Percentiles rank a stretch among this genome's conserved stretches.
These are phyloP conservation scores for Boletus rufocinnamomeus DNA, from an alignment of 768 basidiomycete species.

Conservation along the genomic window DNA sequence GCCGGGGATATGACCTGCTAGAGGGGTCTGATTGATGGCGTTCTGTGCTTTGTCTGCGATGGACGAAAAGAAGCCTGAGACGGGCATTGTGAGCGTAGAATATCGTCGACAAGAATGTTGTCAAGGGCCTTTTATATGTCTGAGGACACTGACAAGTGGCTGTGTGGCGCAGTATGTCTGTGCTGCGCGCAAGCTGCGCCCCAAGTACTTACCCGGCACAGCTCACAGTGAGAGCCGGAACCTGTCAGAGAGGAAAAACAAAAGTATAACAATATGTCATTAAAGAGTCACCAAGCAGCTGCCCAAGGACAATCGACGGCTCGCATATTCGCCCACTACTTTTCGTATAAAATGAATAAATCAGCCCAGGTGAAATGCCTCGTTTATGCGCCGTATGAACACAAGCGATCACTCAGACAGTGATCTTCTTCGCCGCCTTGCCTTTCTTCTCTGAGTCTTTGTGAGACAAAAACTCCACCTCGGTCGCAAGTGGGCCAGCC, in stretches of 20 bases:
- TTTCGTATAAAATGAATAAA: conserved; percentile 35
- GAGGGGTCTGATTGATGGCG: conserved; percentile 62
- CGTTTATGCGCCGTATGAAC: conserved; percentile 19
- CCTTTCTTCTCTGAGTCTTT: conserved; percentile 96
- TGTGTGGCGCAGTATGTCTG: conserved; percentile 12
- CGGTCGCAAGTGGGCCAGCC: conserved; percentile 85
- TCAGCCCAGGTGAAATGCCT: conserved; percentile 26
- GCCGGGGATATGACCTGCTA: conserved; percentile 59
- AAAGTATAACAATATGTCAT: conserved; percentile 26
- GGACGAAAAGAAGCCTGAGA: conserved; percentile 62
- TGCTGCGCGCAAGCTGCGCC: too few relatives aligned
- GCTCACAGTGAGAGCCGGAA: conserved; percentile 2
- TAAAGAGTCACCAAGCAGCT: conserved; percentile 27
- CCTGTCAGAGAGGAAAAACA: conserved; percentile 10
- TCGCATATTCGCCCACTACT: conserved; percentile 27
- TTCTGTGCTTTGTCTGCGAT: conserved; percentile 78
- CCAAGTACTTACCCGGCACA: conserved; percentile 5
- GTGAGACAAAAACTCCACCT: conserved; percentile 93
- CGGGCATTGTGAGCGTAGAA: conserved; percentile 46
- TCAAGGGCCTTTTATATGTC: conserved; percentile 24
- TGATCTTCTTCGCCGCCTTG: conserved; percentile 77
- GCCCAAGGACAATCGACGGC: conserved; percentile 19
- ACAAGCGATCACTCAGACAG: conserved; percentile 47
- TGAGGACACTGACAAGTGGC: conserved; percentile 17
- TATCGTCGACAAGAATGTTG: conserved; percentile 16